A percentile compares a stretch with the other conserved stretches of the same genome.
These are phyloP conservation scores for Scheffersomyces titani DNA, from an alignment of 1,139 yeast genomes.

Conservation along the genomic window DNA sequence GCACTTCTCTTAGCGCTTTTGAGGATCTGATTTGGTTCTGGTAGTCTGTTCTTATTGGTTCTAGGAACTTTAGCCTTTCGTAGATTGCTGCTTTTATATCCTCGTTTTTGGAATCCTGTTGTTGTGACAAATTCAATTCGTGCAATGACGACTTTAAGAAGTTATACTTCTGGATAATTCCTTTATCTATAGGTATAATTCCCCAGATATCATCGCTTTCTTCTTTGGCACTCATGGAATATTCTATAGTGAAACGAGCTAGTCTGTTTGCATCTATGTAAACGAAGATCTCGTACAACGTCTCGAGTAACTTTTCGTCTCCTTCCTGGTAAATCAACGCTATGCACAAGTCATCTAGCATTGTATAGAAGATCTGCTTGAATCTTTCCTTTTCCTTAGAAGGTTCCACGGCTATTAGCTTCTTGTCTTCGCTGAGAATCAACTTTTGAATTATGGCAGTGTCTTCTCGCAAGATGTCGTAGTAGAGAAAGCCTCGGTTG, in stretches of 20 bases:
- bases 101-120: neutral
- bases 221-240: slow-evolving; percentile 48
- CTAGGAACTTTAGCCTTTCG: slow-evolving; percentile 25
- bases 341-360: slow-evolving; percentile 57
- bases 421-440: slow-evolving; percentile 7
- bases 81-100: slow-evolving; percentile 2
- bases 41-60: slow-evolving; percentile 32
- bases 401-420: slow-evolving; percentile 21
- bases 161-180: slow-evolving; percentile 10
- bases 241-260: slow-evolving; percentile 66
- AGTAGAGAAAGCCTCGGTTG: slow-evolving; percentile 75
- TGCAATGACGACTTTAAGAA: neutral
- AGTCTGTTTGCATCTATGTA: slow-evolving; percentile 52
- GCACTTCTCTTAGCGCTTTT: slow-evolving; percentile 6
- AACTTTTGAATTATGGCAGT: slow-evolving; percentile 3
- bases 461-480: slow-evolving; percentile 42
- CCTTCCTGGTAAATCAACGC: slow-evolving; percentile 66
- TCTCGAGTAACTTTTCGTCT: slow-evolving; percentile 52
- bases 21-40: slow-evolving; percentile 18
- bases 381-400: slow-evolving; percentile 7
- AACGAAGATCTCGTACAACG: slow-evolving; percentile 50
- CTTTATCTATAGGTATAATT: slow-evolving; percentile 27
- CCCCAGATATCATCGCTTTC: slow-evolving; percentile 51
- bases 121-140: neutral
- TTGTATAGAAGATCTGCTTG: slow-evolving; percentile 35